Base-by-base conservation (phyloP, 306 rosid species). In the Neltuma alba region DNA sequence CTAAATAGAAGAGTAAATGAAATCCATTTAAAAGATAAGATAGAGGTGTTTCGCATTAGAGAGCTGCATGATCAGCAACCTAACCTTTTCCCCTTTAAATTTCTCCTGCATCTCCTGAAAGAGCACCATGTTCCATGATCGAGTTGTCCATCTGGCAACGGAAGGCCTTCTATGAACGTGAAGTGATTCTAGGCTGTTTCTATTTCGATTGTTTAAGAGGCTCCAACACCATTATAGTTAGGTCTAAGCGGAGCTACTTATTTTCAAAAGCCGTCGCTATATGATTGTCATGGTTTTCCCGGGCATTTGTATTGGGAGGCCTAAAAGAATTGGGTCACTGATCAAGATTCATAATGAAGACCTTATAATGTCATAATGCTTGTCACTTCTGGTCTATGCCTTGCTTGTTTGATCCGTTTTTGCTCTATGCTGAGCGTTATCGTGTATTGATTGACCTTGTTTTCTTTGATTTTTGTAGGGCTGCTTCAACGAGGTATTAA, bases 381-480 rank as follows among this genome's bases (percentile, higher is more conserved):
- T 50, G 23, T 50, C 25, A 7, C 58, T n/a, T 50, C 27, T 50
- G 1, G 11, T 65, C 37, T 31, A 37, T 72, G 33, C 41, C 36
- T 41, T 27, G 2, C 2, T 47, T 11, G 47, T 37, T 21, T 66
- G 20, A 57, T 57, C 63, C 9, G 4, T 57, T 57, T 57, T 57
- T 66, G 2, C 9, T 28, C 28, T 48, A 20, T 60, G 77, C 44
- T 41, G n/a, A 70, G 47, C 41, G 47, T 70, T 40, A 9, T 83
- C 31, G 25, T 77, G 40, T 60, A 27, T 74, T 3, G 33, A 74
- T 61, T 21, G 27, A 36, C 25, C 18, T 31, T 70, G 28, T 34
- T 73, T 79, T 72, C 52, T 80, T 54, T 66, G 9, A n/a, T 11
- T 66, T 81, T 82, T 66, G 81, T 92, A 93, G 97, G 96, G 50